These are phyloP conservation scores for Diddensiella caesifluorescens DNA, from an alignment of 805 yeast genomes.

Conservation along the genomic window DNA sequence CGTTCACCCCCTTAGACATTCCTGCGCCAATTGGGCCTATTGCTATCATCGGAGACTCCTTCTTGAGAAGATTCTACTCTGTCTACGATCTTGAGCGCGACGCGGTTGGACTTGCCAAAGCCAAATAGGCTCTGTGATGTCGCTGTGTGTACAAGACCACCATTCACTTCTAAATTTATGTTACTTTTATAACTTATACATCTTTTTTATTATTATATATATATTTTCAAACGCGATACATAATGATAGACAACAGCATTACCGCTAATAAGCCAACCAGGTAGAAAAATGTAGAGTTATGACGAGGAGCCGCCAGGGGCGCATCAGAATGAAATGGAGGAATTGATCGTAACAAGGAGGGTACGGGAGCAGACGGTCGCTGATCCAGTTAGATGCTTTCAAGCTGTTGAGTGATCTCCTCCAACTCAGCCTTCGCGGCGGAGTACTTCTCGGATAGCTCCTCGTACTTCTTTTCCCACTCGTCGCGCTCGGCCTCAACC, in stretches of 20 bases:
- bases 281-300: too few species aligned
- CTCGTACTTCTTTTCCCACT: conserved; percentile 85
- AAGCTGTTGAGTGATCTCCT: conserved; percentile 93
- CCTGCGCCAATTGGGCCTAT: conserved; percentile 96
- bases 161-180: too few species aligned
- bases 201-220: too few species aligned
- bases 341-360: neutral
- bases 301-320: too few species aligned
- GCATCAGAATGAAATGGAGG: too few species aligned
- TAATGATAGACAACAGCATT: too few species aligned
- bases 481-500: conserved; percentile 86
- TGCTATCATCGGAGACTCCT: conserved; percentile 95
- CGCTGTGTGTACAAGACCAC: too few species aligned
- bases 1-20: conserved; percentile 95
- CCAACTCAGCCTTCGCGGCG: conserved; percentile 87
- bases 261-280: too few species aligned
- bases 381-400: conserved; percentile 47
- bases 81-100: conserved; percentile 84
- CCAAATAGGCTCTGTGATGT: conserved; percentile 34
- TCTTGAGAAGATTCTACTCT: conserved; percentile 92
- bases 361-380: neutral
- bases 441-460: conserved; percentile 77
- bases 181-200: too few species aligned
- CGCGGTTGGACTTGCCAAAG: conserved; percentile 90
- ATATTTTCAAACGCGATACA: too few species aligned